A percentile compares a stretch with the other conserved stretches of the same genome.
phyloP scores from a whole-genome alignment of 805 yeast genomes.

The Lipomyces starkeyi region DNA sequence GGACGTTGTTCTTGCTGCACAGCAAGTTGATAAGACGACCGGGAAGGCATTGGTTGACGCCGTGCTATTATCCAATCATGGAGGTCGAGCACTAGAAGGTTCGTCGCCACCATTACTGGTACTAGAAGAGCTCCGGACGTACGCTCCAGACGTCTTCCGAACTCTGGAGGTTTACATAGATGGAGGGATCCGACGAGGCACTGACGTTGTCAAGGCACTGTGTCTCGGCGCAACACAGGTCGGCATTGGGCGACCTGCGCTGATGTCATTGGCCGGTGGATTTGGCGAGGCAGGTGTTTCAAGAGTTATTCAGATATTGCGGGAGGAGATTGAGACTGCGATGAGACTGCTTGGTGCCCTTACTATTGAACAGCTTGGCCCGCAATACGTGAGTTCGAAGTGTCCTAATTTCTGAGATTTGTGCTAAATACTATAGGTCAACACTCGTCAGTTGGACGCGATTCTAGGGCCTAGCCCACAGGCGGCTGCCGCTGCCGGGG shows the following conservation, averaged over 20 bases:
- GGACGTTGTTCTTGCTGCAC: slow-evolving; percentile 36
- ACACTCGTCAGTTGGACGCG: slow-evolving; percentile 29
- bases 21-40: slow-evolving; percentile 23
- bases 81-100: slow-evolving; percentile 73
- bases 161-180: slow-evolving; percentile 64
- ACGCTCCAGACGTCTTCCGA: slow-evolving; percentile 49
- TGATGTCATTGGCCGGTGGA: slow-evolving; percentile 63
- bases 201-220: slow-evolving; percentile 68
- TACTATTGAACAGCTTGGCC: slow-evolving; percentile 53
- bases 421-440: slow-evolving; percentile 10
- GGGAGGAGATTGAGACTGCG: slow-evolving; percentile 65
- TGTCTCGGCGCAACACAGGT: slow-evolving; percentile 70
- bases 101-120: slow-evolving; percentile 67
- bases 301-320: slow-evolving; percentile 62
- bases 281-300: slow-evolving; percentile 72
- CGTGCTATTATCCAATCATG: slow-evolving; percentile 68
- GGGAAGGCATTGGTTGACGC: slow-evolving; percentile 50
- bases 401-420: background rate
- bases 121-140: slow-evolving; percentile 56
- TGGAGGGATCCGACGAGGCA: slow-evolving; percentile 71
- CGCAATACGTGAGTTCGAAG: slow-evolving; percentile 27
- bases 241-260: slow-evolving; percentile 69
- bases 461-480: slow-evolving; percentile 26
- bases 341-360: slow-evolving; percentile 71
- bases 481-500: background rate